Conservation (phyloP, 768 basidiomycete species). For the Tylopilus vinaceipallidus region DNA sequence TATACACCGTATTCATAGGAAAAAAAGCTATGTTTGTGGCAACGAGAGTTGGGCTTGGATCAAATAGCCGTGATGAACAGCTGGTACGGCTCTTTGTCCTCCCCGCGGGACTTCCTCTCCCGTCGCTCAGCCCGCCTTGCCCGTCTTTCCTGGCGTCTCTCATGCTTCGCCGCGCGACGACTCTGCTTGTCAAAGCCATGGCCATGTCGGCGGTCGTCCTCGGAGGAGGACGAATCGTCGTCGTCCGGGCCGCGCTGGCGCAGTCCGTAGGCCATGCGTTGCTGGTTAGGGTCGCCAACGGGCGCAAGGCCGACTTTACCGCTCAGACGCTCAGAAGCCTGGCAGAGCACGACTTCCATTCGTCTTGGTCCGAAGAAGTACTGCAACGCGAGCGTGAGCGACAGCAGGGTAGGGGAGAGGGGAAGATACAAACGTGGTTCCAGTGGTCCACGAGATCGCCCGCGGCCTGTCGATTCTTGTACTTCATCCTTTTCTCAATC, state of each 20-base stretch:
- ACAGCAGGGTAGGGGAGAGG: neutral
- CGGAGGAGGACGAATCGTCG: neutral
- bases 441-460: slow-evolving; percentile 45
- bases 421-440: slow-evolving; percentile 43
- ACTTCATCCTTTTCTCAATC: slow-evolving; percentile 29
- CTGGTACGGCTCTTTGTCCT: slow-evolving; percentile 20
- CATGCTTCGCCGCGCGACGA: slow-evolving; percentile 11
- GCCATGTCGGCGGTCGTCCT: neutral
- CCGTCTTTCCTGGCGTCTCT: slow-evolving; percentile 1
- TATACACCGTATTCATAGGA: too few relatives aligned
- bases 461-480: slow-evolving; percentile 38
- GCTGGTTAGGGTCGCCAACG: slow-evolving; percentile 17
- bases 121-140: slow-evolving; percentile 21
- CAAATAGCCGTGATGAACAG: slow-evolving; percentile 14
- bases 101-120: slow-evolving; percentile 15
- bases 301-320: slow-evolving; percentile 25
- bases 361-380: slow-evolving; percentile 48
- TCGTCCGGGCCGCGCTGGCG: slow-evolving; percentile 8
- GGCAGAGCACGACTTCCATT: slow-evolving; percentile 42
- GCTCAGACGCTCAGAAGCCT: slow-evolving; percentile 30
- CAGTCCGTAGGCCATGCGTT: slow-evolving; percentile 16
- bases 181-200: slow-evolving; percentile 5
- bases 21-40: too few relatives aligned
- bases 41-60: too few relatives aligned
- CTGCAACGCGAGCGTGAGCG: slow-evolving; percentile 22